Evolutionary conservation across 148 eudicot genomes (phyloP), one percentile per base, ranked within the genome.

Genomic region (Cornus controversa): DNA sequence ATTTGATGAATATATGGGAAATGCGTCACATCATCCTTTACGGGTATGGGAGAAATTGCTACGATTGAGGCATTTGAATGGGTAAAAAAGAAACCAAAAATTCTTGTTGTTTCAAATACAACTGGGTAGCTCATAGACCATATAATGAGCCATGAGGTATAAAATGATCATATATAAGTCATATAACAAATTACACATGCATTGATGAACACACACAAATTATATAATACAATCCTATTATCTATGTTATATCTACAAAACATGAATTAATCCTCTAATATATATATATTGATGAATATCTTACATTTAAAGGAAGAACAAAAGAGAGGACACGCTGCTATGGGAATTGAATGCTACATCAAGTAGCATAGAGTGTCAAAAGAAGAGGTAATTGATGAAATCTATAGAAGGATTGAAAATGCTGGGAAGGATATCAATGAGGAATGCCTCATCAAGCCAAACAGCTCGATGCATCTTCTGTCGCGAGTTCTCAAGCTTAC

Each of bases 11-110:
- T n/a, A n/a, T n/a, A n/a, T n/a, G n/a, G n/a, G n/a, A n/a, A n/a
- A n/a, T n/a, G n/a, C n/a, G 69, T 37, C 0, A 45, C 66, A 16
- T 34, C 24, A 2, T 25, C 54, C 4, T 79, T 70, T 57, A 66
- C 79, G 7, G 82, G 68, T 24, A 78, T 82, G 76, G 82, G 79
- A n/a, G 70, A 82, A 27, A 37, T 75, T 27, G 85, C 67, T 27
- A 69, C 75, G n/a, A n/a, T n/a, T n/a, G n/a, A n/a, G n/a, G n/a
- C n/a, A n/a, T n/a, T n/a, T n/a, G n/a, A n/a, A n/a, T n/a, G n/a
- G n/a, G n/a, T n/a, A n/a, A n/a, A n/a, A n/a, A n/a, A n/a, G n/a
- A n/a, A n/a, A n/a, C n/a, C n/a, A n/a, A n/a, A n/a, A n/a, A n/a
- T n/a, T n/a, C n/a, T n/a, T n/a, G n/a, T n/a, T n/a, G n/a, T n/a